Base-by-base conservation (phyloP, 441 rosid genomes). In the Manihot esculenta region DNA sequence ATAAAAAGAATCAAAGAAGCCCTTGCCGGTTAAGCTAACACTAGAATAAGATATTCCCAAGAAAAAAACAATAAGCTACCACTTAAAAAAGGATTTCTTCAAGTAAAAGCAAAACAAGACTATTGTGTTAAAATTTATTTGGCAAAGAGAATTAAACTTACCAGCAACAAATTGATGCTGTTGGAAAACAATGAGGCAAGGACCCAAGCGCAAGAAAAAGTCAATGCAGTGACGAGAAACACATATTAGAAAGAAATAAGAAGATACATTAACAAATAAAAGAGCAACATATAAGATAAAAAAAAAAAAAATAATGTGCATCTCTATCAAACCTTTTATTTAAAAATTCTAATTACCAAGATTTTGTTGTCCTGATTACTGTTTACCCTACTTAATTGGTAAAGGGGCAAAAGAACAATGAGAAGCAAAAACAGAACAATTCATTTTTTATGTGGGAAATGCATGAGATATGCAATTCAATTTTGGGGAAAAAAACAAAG, bases 151-250 rank as follows among this genome's bases (percentile, higher is more conserved):
- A 66, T 42, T 13, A 70, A 57, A 82, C 94, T 87, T 81, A 88
- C 98, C 97, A 56, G 98, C 96, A 70, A 93, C 99, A 80, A 95
- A 91, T 85, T 93, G 99, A 88, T 93, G 89, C 99, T 95, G 88
- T 82, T 74, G 79, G 69, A 79, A 77, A 76, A 69, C 24, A 66
- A 57, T 70, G 63, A 68, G 74, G 76, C 76, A 47, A 70, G 67
- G 62, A 62, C 10, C 66, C 69, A 58, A 17, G 66, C 26, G 70
- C 48, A 55, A 51, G 50, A 69, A 62, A n/a, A 62, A 70, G 66
- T 74, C 53, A 61, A 78, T 71, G 68, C 64, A 78, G 76, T 21
- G 68, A 74, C n/a, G 75, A 70, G 66, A 77, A 70, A 69, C 78
- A 24, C 70, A 61, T 9, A 66, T 79, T 41, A 78, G 78, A 60